Evolutionary conservation across 2,329 filamentous ascomycete genomes (phyloP), one percentile per base, ranked within the genome.

Genomic region (Lachnellula willkommii): DNA sequence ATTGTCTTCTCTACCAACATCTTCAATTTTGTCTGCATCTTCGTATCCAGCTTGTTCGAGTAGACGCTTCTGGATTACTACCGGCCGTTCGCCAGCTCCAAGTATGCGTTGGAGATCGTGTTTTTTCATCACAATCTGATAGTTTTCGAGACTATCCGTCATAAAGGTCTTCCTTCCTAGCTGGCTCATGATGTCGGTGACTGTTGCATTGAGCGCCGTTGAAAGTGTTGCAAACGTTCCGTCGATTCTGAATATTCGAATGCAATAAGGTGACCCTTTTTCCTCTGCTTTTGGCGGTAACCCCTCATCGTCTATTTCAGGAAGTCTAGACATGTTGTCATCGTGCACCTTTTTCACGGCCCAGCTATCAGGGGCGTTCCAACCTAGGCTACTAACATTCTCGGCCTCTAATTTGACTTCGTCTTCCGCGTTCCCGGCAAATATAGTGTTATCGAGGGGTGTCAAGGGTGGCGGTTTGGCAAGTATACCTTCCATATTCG

Each of bases 301-400:
- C 47, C 83, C 85, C 28, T 80, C 76, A 53, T 93, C 88, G 60
- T 91, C 88, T 14, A 81, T 75, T 55, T 90, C 88, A 1, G 77
- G 74, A 4, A 69, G 74, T 63, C 76, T 80, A 62, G 74, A 71
- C 51, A 79, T 75, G 59, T 80, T 80, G 53, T 90, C 87, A 63
- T 90, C 85, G 7, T 81, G 82, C 46, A 79, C 79, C 58, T 84
- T 85, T 63, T 89, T 89, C 26, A 97, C 93, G 50, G 89, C 91
- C 94, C 94, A 99, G 70, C 92, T 96, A 71, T 97, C 93, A 1
- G 94, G 93, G 3, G 92, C 92, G 70, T 95, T 89, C 93, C 93
- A 99, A 3, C 83, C 83, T 1, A 85, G 84, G 15, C 58, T 61
- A 28, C 60, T 59, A 20, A 59, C 64, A 40, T 50, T 62, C 26